These are phyloP conservation scores for Sordariomycetes sp. DNA, from an alignment of 2,329 filamentous ascomycete species.

Conservation along the genomic window DNA sequence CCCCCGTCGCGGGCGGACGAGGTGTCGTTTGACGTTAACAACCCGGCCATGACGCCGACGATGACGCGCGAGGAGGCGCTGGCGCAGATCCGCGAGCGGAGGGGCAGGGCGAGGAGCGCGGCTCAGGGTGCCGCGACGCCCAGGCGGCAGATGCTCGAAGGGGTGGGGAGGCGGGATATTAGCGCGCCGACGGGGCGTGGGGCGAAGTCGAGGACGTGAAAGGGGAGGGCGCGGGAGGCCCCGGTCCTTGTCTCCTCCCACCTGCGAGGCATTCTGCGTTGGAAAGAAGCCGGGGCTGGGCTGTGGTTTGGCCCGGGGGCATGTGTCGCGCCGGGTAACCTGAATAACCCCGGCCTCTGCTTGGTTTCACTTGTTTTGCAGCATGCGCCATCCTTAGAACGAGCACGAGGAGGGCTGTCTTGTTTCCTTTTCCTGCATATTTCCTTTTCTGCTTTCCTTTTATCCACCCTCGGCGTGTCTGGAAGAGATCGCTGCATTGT, in stretches of 20 bases:
- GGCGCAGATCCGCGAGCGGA: constrained; percentile 58
- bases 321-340: too few relatives aligned
- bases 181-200: constrained; percentile 29
- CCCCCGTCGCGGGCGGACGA: background rate
- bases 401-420: background rate
- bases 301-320: too few relatives aligned
- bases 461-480: background rate
- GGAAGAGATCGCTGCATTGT: background rate
- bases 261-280: background rate
- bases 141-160: constrained; percentile 36
- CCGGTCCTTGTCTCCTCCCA: background rate
- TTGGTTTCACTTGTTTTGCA: background rate
- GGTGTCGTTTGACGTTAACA: constrained; percentile 36
- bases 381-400: background rate
- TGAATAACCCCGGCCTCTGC: background rate
- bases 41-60: constrained; percentile 48
- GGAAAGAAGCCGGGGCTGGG: background rate
- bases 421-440: background rate
- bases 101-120: constrained; percentile 57
- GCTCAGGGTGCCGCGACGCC: constrained; percentile 50
- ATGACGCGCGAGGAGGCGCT: constrained; percentile 64
- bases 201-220: constrained; percentile 7
- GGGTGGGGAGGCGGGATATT: constrained; percentile 29
- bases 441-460: constrained; percentile 3
- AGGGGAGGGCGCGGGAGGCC: background rate